phyloP scores from a whole-genome alignment of 2,329 filamentous ascomycete genomes.

The Esteya vermicola region DNA sequence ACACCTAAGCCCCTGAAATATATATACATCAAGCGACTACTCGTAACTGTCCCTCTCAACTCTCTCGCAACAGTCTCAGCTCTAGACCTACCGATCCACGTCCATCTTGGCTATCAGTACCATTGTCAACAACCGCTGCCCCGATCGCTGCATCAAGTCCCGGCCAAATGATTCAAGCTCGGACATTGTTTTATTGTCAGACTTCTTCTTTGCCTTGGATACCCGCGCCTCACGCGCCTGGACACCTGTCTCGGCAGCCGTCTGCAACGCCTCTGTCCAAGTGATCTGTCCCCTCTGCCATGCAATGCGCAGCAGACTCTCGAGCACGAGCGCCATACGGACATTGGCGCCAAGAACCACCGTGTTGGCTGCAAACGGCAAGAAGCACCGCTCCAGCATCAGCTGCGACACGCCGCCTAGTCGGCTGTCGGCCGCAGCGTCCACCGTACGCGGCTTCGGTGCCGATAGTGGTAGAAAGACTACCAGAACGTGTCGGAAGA shows the following conservation, averaged over 20 bases:
- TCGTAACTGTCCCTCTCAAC: neutral
- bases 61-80: neutral
- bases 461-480: constrained; percentile 27
- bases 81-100: constrained; percentile 1
- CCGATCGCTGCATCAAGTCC: constrained; percentile 28
- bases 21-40: no score
- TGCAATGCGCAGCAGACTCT: constrained; percentile 45
- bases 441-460: constrained; percentile 26
- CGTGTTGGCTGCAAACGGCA: constrained; percentile 50
- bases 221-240: constrained; percentile 32
- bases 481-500: constrained; percentile 29
- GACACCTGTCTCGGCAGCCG: constrained; percentile 31
- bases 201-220: constrained; percentile 22
- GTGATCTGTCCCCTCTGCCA: constrained; percentile 21
- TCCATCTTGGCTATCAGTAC: constrained; percentile 20
- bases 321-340: constrained; percentile 55
- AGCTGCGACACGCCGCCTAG: constrained; percentile 26
- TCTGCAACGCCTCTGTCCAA: constrained; percentile 22
- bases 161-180: constrained; percentile 25
- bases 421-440: constrained; percentile 20
- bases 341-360: constrained; percentile 52
- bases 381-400: constrained; percentile 44
- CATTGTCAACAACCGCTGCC: constrained; percentile 25
- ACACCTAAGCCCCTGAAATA: no score
- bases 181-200: no score